Conservation (phyloP, 805 yeast genomes). For the Sungouiozyma ichnusensis region DNA sequence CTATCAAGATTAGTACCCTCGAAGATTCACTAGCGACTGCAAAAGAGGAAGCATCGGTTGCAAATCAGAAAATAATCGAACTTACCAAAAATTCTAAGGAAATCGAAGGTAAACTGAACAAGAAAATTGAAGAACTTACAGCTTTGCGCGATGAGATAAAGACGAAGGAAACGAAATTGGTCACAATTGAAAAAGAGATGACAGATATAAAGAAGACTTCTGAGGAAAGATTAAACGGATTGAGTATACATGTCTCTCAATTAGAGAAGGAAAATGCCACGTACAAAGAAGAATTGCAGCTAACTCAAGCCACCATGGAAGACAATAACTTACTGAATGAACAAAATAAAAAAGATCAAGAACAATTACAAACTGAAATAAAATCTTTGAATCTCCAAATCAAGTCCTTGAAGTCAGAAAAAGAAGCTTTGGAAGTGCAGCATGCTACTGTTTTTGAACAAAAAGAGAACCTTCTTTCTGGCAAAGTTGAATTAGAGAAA, state of each 20-base stretch:
- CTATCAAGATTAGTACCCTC: slow-evolving; percentile 17
- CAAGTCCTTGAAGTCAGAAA: background rate
- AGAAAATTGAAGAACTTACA: slow-evolving; percentile 6
- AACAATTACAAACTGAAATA: background rate
- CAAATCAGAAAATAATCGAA: background rate
- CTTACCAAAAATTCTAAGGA: slow-evolving; percentile 1
- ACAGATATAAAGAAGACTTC: slow-evolving; percentile 3
- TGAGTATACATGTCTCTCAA: background rate
- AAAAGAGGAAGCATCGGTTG: background rate
- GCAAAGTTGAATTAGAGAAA: background rate
- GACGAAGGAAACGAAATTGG: slow-evolving; percentile 1
- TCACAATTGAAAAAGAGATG: background rate
- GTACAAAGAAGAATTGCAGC: background rate
- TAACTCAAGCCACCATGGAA: background rate
- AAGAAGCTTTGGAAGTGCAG: background rate
- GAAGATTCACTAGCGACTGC: slow-evolving; percentile 3
- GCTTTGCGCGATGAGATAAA: slow-evolving; percentile 2
- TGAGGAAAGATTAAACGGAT: background rate
- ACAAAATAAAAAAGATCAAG: background rate
- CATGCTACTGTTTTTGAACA: background rate
- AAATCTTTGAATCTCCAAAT: background rate
- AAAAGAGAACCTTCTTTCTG: background rate
- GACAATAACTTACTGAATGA: background rate
- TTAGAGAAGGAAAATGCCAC: background rate
- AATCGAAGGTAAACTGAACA: slow-evolving; percentile 2